phyloP scores from a whole-genome alignment of 352 stramenopile genomes.

The Pelagophyceae sp. region DNA sequence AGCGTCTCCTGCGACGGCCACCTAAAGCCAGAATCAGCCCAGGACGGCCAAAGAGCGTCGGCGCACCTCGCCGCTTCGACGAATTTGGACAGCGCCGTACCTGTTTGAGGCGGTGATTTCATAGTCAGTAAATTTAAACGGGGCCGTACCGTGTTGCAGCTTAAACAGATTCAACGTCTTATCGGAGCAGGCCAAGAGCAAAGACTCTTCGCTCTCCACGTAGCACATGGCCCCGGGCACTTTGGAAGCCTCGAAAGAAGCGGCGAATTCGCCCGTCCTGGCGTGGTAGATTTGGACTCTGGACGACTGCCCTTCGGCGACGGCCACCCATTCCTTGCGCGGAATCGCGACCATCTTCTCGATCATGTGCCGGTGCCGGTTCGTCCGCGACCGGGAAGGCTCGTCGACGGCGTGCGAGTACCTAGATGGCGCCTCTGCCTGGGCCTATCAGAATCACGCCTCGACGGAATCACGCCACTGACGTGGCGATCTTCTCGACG shows the following conservation, averaged over 20 bases:
- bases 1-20: conserved; percentile 22
- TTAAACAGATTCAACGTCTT: conserved; percentile 1
- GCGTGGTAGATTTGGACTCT: conserved; percentile 18
- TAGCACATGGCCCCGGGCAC: conserved; percentile 22
- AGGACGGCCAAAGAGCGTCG: too few relatives aligned
- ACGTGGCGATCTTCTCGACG: conserved; percentile 21
- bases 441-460: too few relatives aligned
- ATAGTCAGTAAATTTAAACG: too few relatives aligned
- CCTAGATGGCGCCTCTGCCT: too few relatives aligned
- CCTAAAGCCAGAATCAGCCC: too few relatives aligned
- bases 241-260: neutral
- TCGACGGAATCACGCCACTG: too few relatives aligned
- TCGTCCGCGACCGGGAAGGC: too few relatives aligned
- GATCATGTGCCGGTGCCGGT: conserved; percentile 7
- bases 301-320: conserved; percentile 19
- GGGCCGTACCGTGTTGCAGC: neutral
- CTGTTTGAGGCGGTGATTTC: too few relatives aligned
- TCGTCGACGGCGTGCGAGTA: too few relatives aligned
- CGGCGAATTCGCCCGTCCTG: neutral
- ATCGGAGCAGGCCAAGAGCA: conserved; percentile 24
- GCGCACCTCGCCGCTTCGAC: neutral
- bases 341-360: conserved; percentile 19
- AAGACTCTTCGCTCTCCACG: conserved; percentile 13
- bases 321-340: conserved; percentile 15
- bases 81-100: neutral